Evolutionary conservation across 2,329 filamentous ascomycete genomes (phyloP).

Genomic region (Westerdykella sp.): DNA sequence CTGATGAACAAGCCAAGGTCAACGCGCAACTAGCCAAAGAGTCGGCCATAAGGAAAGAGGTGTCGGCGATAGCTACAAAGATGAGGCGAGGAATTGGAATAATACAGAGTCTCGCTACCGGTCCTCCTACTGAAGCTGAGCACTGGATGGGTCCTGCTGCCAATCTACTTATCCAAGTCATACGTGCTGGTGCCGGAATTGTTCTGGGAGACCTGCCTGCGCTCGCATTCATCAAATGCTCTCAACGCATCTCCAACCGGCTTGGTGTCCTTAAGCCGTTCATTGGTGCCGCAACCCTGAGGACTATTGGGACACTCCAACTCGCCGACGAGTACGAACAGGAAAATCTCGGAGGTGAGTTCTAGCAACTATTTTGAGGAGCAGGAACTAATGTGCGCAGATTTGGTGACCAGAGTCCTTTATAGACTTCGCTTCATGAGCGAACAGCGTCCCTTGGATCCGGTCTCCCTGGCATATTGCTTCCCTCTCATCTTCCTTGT

Average conservation of each 20-base stretch:
- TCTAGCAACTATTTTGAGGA: background rate
- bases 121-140: constrained; percentile 81
- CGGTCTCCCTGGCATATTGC: constrained; percentile 79
- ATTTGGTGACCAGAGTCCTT: constrained; percentile 76
- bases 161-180: constrained; percentile 62
- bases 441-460: constrained; percentile 90
- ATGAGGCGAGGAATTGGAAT: constrained; percentile 81
- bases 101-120: constrained; percentile 71
- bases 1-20: constrained; percentile 84
- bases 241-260: constrained; percentile 66
- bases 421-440: constrained; percentile 86
- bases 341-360: constrained; percentile 68
- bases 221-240: constrained; percentile 70
- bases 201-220: constrained; percentile 76
- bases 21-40: constrained; percentile 89
- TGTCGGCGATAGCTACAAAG: constrained; percentile 62
- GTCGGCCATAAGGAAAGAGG: constrained; percentile 65
- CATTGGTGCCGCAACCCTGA: constrained; percentile 78
- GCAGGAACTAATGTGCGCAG: constrained; percentile 22
- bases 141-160: constrained; percentile 84
- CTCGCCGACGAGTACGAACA: constrained; percentile 66
- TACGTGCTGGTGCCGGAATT: constrained; percentile 73
- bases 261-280: constrained; percentile 74
- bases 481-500: constrained; percentile 76
- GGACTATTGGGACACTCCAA: constrained; percentile 67